Base-by-base conservation (phyloP, 495 filamentous ascomycete genomes). In the Cryomyces minteri region DNA sequence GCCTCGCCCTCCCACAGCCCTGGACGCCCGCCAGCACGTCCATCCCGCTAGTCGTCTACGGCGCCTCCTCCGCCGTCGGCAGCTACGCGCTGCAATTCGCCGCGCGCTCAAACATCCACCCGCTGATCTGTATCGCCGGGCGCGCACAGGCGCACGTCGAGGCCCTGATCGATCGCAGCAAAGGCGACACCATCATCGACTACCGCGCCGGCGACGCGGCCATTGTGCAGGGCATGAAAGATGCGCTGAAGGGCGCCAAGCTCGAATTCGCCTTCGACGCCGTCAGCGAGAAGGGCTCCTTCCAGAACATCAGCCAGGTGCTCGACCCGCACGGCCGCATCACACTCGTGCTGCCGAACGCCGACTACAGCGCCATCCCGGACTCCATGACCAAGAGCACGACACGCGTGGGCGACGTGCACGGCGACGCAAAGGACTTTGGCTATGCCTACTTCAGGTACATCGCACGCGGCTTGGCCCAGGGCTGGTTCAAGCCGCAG, bases 101-200 rank as follows among this genome's bases (percentile, higher is more conserved):
- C 14, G 53, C 49, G n/a, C 58, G 65, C 12, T 73, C 77, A 32
- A 77, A 83, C 52, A 78, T 88, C 48, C 79, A 84, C 56, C 82
- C 82, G 0, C 48, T 86, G n/a, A 77, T 86, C 45, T 72, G 61
- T 34, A 64, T 88, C 5, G 81, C 82, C 1, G 82, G 82, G 1
- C 61, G 62, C 14, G 73, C 74, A 7, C 58, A 54, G 9, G 37
- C 69, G 4, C 73, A 71, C 51, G 76, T 84, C 0, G 66, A 74
- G 54, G 58, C 52, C 0, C 57, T 84, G 32, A 67, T 88, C 37
- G 75, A 81, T 55, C 56, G 54, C 33, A 52, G 51, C 44, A 82
- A 80, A 56, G 82, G 83, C 41, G 83, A 88, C 54, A 58, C 63
- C 0, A 62, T 86, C 12, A 51, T 87, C 44, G 82, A 87, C 61